Evolutionary conservation across 306 rosid species (phyloP).

Genomic region (Cucumis melo): DNA sequence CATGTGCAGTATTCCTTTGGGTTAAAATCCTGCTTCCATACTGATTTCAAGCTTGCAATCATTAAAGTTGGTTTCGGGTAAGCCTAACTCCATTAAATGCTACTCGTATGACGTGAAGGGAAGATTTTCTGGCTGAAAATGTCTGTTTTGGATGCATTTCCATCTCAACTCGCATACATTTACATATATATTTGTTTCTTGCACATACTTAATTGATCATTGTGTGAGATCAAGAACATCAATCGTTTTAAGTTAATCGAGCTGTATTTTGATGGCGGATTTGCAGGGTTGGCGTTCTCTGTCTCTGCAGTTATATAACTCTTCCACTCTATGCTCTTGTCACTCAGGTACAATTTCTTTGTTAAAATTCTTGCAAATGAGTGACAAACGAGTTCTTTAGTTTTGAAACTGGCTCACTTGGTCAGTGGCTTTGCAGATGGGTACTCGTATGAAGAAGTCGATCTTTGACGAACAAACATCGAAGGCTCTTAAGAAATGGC

Average conservation of each 20-base stretch:
- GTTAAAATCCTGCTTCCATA: constrained; percentile 63
- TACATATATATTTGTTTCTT: neutral
- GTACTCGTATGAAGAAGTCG: constrained; percentile 61
- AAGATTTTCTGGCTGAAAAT: neutral
- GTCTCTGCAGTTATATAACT: constrained; percentile 81
- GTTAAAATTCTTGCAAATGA: neutral
- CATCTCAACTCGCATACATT: neutral
- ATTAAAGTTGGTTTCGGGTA: constrained; percentile 58
- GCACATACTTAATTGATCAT: neutral
- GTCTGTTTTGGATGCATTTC: neutral
- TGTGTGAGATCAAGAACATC: neutral
- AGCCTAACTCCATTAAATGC: constrained; percentile 9
- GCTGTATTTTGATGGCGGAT: neutral
- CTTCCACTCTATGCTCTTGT: constrained; percentile 90
- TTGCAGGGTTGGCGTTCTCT: constrained; percentile 45
- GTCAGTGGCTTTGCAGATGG: constrained; percentile 47
- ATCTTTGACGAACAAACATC: constrained; percentile 86
- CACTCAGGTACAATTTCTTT: constrained; percentile 48
- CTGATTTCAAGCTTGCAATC: constrained; percentile 43
- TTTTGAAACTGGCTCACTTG: neutral
- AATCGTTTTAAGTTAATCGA: neutral
- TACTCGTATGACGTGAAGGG: neutral
- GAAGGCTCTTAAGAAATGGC: constrained; percentile 77
- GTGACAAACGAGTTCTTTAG: neutral
- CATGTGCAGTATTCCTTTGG: constrained; percentile 69